Evolutionary conservation across 768 basidiomycete genomes (phyloP).

Genomic region (Suillus variegatus): DNA sequence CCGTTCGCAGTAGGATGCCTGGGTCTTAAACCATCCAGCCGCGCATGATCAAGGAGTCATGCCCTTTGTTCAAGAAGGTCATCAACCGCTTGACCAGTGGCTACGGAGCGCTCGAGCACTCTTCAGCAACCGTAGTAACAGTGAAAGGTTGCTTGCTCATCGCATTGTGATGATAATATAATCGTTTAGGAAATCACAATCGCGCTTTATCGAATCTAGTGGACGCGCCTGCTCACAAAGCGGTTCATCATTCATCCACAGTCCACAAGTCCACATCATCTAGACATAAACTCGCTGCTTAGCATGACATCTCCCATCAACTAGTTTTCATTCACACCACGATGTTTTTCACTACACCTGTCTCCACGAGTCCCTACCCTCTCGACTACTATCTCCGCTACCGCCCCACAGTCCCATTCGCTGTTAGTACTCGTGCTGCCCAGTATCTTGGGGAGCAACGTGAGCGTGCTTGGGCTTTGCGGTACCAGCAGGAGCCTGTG

Average conservation of each 20-base stretch:
- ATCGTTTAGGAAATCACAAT: not conserved
- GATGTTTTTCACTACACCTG: not conserved
- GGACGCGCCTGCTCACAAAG: not conserved
- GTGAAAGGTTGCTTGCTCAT: not conserved
- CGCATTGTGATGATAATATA: not conserved
- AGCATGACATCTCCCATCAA: not conserved
- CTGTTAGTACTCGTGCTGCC: conserved; percentile 20
- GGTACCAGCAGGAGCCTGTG: not conserved
- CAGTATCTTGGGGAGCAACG: conserved; percentile 20
- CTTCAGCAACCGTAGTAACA: not conserved
- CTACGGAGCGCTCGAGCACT: too few relatives aligned
- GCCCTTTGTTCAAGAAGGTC: not conserved
- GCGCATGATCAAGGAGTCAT: not conserved
- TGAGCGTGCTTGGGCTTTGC: not conserved
- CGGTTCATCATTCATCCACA: not conserved
- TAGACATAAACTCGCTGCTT: not conserved
- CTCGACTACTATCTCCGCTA: not conserved
- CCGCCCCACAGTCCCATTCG: not conserved
- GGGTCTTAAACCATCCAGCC: not conserved
- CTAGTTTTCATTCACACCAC: not conserved
- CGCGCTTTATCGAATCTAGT: not conserved
- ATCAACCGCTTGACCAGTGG: too few relatives aligned
- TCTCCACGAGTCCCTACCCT: not conserved
- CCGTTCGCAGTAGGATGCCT: not conserved
- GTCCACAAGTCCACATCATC: not conserved